phyloP scores from a whole-genome alignment of 2,329 filamentous ascomycete genomes.

The Fusarium sp. region DNA sequence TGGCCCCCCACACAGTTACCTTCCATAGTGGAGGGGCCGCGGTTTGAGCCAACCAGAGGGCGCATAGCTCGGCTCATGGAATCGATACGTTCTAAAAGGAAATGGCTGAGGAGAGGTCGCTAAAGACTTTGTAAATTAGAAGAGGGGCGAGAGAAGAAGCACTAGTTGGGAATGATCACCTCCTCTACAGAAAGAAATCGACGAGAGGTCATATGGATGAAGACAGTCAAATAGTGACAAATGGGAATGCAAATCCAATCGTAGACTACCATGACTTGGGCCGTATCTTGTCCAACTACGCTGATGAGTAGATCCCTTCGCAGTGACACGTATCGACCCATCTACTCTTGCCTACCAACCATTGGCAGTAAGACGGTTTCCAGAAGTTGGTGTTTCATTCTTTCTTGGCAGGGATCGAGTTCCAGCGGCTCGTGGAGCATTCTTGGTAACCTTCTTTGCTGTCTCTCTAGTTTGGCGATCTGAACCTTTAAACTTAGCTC shows the following conservation, averaged over 20 bases:
- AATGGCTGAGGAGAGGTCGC: constrained; percentile 7
- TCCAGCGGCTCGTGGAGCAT: no score
- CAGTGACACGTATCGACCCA: neutral
- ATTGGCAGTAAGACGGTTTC: no score
- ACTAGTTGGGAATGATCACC: neutral
- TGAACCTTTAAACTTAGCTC: no score
- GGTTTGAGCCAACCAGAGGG: neutral
- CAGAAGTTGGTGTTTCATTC: no score
- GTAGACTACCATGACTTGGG: neutral
- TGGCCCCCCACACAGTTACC: no score
- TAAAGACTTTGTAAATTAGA: neutral
- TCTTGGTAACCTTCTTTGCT: no score
- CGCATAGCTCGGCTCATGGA: constrained; percentile 1
- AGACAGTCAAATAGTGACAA: constrained; percentile 5
- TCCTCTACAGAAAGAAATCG: neutral
- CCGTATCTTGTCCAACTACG: constrained; percentile 5
- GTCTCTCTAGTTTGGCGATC: no score
- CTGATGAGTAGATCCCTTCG: neutral
- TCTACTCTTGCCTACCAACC: no score
- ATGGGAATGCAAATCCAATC: neutral
- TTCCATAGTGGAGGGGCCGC: neutral
- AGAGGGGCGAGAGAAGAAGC: neutral
- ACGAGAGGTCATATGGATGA: neutral
- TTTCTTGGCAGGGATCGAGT: no score
- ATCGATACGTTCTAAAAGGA: constrained; percentile 13